Base-by-base conservation (phyloP, 148 eudicot species). In the Spergularia marina region DNA sequence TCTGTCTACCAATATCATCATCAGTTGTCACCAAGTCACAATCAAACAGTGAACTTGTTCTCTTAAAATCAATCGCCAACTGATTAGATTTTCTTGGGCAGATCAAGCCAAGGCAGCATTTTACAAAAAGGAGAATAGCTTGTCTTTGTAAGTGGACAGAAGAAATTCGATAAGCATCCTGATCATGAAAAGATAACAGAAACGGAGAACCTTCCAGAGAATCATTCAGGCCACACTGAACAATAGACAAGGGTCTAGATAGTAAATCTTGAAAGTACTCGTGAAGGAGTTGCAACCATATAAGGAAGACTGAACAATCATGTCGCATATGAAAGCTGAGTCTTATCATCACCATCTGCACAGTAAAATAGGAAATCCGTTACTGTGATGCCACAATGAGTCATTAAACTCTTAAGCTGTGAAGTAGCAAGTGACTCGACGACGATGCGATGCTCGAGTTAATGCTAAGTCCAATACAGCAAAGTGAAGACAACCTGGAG, bases 301-400 rank as follows among this genome's bases (percentile, higher is more conserved):
- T 78, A 63, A 70, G 67, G 10, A 85, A 79, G 73, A 80, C 25
- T 30, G 79, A 65, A 77, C 76, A 52, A 41, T 88, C 81, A 70
- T 80, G 76, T 60, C 69, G 77, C 70, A 82, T 67, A 7, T 74
- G 85, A 65, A 73, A 84, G 82, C 90, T 85, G 71, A 92, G 86
- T 82, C 90, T 92, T 78, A 84, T 77, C 96, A 92, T 82, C 78
- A 95, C 78, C 87, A 90, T 85, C 98, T 94, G 97, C 71, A 72
- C 5, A 67, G 61, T 49, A 67, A 34, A 73, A 72, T 41, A 0
- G 20, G n/a, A 18, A 58, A 44, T 12, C 20, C 5, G 14, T 0
- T 2, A 11, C 1, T 40, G 39, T 49, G 53, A 25, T 21, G 5
- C 30, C 62, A 6, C 40, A 53, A 13, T 3, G 7, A 52, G 30